Conservation (phyloP, 192 early-diverging fungal species). For the Entophlyctis luteolus region DNA sequence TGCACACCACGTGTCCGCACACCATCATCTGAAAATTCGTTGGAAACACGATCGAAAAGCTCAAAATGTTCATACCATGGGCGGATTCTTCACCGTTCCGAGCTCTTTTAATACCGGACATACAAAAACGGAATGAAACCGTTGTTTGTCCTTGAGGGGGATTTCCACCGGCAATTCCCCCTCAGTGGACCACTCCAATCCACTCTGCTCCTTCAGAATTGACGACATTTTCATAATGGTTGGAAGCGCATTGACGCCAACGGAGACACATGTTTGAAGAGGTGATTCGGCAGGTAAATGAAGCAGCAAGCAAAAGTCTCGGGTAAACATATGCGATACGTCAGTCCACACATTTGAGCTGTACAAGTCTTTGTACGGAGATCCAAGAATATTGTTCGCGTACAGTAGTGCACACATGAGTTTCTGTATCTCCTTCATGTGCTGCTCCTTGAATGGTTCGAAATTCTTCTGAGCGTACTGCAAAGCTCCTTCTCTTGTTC, state of each 20-base stretch:
- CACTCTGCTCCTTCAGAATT: slow-evolving; percentile 79
- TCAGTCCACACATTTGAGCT: slow-evolving; percentile 55
- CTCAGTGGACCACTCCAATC: slow-evolving; percentile 84
- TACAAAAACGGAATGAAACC: slow-evolving; percentile 92
- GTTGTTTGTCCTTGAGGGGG: slow-evolving; percentile 74
- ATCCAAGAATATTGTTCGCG: slow-evolving; percentile 35
- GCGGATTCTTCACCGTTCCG: slow-evolving; percentile 87
- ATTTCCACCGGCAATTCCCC: slow-evolving; percentile 92
- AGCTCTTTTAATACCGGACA: slow-evolving; percentile 97
- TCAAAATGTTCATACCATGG: slow-evolving; percentile 57
- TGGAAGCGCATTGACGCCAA: slow-evolving; percentile 86
- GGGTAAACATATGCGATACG: slow-evolving; percentile 64
- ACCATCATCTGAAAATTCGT: slow-evolving; percentile 62
- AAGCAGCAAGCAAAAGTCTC: slow-evolving; percentile 75
- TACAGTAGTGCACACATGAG: slow-evolving; percentile 52
- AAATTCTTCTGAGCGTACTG: slow-evolving; percentile 72
- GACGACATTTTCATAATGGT: slow-evolving; percentile 85
- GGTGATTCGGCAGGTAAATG: slow-evolving; percentile 68
- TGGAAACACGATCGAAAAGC: not conserved
- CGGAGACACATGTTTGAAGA: slow-evolving; percentile 59
- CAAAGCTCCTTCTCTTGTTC: slow-evolving; percentile 56
- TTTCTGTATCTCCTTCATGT: slow-evolving; percentile 62
- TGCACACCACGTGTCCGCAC: slow-evolving; percentile 95
- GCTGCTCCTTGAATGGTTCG: slow-evolving; percentile 54
- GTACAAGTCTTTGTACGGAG: slow-evolving; percentile 56